phyloP scores from a whole-genome alignment of 2,329 filamentous ascomycete genomes.

The Apiospora kogelbergensis region DNA sequence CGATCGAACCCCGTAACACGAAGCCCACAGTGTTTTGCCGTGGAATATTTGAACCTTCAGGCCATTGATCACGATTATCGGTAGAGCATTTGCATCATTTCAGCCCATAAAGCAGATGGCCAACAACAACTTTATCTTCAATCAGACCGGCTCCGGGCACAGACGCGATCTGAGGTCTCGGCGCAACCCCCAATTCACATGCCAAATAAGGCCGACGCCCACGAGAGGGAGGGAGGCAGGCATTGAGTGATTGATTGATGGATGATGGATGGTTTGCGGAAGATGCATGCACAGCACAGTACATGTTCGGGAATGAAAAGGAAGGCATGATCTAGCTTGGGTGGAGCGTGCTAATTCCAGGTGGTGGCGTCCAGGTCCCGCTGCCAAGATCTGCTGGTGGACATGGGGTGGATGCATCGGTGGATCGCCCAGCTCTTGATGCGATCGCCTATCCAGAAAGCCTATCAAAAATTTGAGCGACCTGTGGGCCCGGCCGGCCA shows the following conservation, averaged over 20 bases:
- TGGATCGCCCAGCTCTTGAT: neutral
- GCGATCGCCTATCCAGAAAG: neutral
- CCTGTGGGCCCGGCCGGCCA: conserved; percentile 6
- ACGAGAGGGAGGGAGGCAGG: neutral
- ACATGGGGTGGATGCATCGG: neutral
- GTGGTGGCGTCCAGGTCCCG: neutral
- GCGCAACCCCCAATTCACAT: neutral
- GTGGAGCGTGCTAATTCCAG: neutral
- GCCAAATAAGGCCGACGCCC: neutral
- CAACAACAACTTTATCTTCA: neutral
- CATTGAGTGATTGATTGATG: neutral
- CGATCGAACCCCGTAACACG: neutral
- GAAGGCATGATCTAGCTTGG: neutral
- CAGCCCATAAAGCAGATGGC: neutral
- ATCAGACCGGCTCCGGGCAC: neutral
- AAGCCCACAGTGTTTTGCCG: neutral
- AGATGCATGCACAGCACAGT: neutral
- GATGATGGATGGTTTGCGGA: too few species aligned
- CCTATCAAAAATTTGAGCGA: conserved; percentile 14
- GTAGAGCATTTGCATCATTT: neutral
- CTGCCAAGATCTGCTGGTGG: neutral
- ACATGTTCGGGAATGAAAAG: neutral
- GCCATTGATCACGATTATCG: neutral
- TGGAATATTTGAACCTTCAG: neutral
- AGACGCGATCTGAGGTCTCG: neutral